Base-by-base conservation (phyloP, 2,329 filamentous ascomycete species). In the Ascocoryne sarcoides region DNA sequence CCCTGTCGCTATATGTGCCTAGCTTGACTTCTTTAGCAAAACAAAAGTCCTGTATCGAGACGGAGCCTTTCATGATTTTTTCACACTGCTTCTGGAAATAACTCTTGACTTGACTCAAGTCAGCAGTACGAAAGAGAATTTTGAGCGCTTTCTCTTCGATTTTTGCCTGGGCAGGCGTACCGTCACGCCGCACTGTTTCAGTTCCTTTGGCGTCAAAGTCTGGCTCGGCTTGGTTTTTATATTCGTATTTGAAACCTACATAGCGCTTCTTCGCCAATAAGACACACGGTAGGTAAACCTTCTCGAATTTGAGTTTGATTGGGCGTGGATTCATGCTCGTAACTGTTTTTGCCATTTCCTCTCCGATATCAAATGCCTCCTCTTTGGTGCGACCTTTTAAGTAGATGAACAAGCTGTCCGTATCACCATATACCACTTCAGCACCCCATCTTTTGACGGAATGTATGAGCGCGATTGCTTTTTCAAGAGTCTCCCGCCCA, bases 191-290 rank as follows among this genome's bases (percentile, higher is more conserved):
- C 5, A 98, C 90, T 0, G 93, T 98, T 67, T 98, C 93, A 48
- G 96, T 98, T 20, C 93, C 92, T 62, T 98, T 98, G 42, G 92
- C 93, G 59, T 98, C 93, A 50, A 96, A 96, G 1, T 94, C 84
- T 0, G 92, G 90, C 49, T 80, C 77, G 7, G 61, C 66, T 58
- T 98, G 92, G 12, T 73, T 69, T 28, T 74, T 75, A 50, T 71
- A 76, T 58, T 98, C 92, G 64, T 93, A 98, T 60, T 95, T 95
- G 70, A 95, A 95, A 4, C 93, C 93, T 3, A 96, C 93, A 54
- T 98, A 98, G 40, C 92, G 83, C 60, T 98, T 98, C 67, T 98
- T 98, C 14, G 93, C 88, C 0, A 98, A 73, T 4, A 98, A 71
- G 0, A 96, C 79, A 58, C 90, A 96, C 0, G 93, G 92, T 48